Percentiles rank a stretch among this genome's conserved stretches.
phyloP scores from a whole-genome alignment of 192 early-diverging fungal species.

The Phycomyces nitens region DNA sequence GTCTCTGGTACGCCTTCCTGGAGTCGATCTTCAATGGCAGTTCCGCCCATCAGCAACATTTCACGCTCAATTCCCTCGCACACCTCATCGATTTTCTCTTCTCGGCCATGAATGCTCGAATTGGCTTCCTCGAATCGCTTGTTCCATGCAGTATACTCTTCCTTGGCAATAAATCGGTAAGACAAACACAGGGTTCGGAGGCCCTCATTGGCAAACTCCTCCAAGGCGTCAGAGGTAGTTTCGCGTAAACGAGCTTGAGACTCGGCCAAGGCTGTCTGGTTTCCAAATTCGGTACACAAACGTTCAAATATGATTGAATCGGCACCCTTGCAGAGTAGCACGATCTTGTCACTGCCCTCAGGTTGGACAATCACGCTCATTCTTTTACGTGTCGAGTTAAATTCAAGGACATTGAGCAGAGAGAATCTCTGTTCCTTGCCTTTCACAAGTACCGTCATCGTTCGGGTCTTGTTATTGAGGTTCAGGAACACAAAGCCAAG shows the following conservation, averaged over 20 bases:
- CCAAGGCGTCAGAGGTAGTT: slow-evolving; percentile 71
- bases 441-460: slow-evolving; percentile 66
- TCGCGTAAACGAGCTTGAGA: slow-evolving; percentile 68
- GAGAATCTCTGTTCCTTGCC: slow-evolving; percentile 66
- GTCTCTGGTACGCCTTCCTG: slow-evolving; percentile 97
- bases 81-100: slow-evolving; percentile 71
- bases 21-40: slow-evolving; percentile 96
- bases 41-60: slow-evolving; percentile 86
- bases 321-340: slow-evolving; percentile 91
- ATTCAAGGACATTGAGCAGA: slow-evolving; percentile 76
- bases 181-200: slow-evolving; percentile 89
- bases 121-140: slow-evolving; percentile 71
- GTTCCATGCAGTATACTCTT: slow-evolving; percentile 69
- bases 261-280: slow-evolving; percentile 36
- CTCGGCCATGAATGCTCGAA: slow-evolving; percentile 72
- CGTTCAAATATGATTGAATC: slow-evolving; percentile 91
- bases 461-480: slow-evolving; percentile 55
- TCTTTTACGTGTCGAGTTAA: slow-evolving; percentile 93
- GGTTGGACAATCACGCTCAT: slow-evolving; percentile 90
- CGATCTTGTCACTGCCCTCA: slow-evolving; percentile 59
- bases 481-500: slow-evolving; percentile 79
- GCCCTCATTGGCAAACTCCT: slow-evolving; percentile 79
- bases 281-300: slow-evolving; percentile 42
- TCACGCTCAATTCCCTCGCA: slow-evolving; percentile 79
- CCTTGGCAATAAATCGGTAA: slow-evolving; percentile 66